Evolutionary conservation across 345 rosid genomes (phyloP).

Genomic region (Lumnitzera littorea): DNA sequence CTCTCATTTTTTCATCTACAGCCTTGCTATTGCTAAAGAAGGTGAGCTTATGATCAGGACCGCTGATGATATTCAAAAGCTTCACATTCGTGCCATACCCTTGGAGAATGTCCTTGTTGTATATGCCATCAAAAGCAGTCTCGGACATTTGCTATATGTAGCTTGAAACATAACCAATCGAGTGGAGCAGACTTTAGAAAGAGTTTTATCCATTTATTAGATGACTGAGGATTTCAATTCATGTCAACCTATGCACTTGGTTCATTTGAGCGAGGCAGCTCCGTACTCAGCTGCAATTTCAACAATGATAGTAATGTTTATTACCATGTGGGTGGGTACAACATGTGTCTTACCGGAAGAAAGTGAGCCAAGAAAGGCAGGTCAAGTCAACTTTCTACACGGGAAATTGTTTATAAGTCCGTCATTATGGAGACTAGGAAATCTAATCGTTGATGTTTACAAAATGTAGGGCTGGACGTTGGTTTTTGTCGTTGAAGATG

Average conservation of each 20-base stretch:
- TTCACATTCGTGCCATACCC: slow-evolving; percentile 93
- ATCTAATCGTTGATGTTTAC: neutral
- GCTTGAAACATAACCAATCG: slow-evolving; percentile 55
- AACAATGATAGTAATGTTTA: slow-evolving; percentile 71
- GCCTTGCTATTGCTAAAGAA: slow-evolving; percentile 92
- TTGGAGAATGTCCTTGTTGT: slow-evolving; percentile 86
- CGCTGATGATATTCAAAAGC: slow-evolving; percentile 95
- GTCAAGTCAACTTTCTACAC: neutral
- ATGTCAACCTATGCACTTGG: slow-evolving; percentile 77
- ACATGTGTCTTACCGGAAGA: slow-evolving; percentile 88
- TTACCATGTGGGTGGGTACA: slow-evolving; percentile 90
- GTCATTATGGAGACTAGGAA: neutral
- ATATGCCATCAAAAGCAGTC: slow-evolving; percentile 96
- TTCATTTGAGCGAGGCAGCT: slow-evolving; percentile 77
- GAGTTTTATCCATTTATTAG: slow-evolving; percentile 71
- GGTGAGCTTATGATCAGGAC: slow-evolving; percentile 92
- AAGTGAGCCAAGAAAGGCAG: slow-evolving; percentile 82
- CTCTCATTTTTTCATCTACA: slow-evolving; percentile 14
- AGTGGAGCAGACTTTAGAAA: slow-evolving; percentile 69
- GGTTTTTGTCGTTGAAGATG: slow-evolving; percentile 79
- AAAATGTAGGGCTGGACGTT: slow-evolving; percentile 67
- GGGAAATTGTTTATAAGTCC: neutral
- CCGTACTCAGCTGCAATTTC: slow-evolving; percentile 88
- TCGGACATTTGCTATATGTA: slow-evolving; percentile 81
- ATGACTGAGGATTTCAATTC: slow-evolving; percentile 77